Base-by-base conservation (phyloP, 2,329 filamentous ascomycete species). In the Clonostachys sp. region DNA sequence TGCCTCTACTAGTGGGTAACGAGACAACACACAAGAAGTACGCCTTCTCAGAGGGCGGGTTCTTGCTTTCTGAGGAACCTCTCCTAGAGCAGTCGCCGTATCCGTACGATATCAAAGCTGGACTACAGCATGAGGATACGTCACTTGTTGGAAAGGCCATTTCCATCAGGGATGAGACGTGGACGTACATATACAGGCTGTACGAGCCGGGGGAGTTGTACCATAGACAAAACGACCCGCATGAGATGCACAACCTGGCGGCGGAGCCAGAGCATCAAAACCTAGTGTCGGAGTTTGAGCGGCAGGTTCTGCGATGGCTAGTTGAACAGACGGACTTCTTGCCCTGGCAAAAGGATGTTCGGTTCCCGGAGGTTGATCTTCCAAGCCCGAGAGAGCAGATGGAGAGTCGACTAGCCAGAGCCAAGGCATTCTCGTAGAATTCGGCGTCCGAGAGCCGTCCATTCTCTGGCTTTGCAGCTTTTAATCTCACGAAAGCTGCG, bases 201-300 rank as follows among this genome's bases (percentile, higher is more conserved):
- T 75, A 75, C 46, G 72, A 76, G 50, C 62, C 67, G 0, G 53
- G 61, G 0, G 73, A 75, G 61, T 54, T 75, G 14, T 75, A 75
- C 47, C 54, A 65, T 46, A 63, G 67, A 1, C 42, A 51, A 1
- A 48, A 59, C 2, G 71, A 74, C 43, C 62, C 63, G 0, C 55
- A 64, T 6, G 71, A 71, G 59, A 47, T 65, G 41, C 61, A 67
- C 36, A 72, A 72, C 14, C 46, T 72, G 5, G 69, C 68, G 0
- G 58, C 56, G 2, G 54, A 58, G 6, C 55, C 59, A 0, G 51
- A 53, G 2, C 53, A 63, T 24, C 54, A 54, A 8, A 49, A 52
- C 1, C 14, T 63, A 2, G 56, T 51, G 0, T 52, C 53, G 2
- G 51, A 49, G 16, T 54, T 63, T 42, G 60, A 68, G 46, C 60